Conservation (phyloP, 495 filamentous ascomycete genomes). For the Aspergillus baeticus region DNA sequence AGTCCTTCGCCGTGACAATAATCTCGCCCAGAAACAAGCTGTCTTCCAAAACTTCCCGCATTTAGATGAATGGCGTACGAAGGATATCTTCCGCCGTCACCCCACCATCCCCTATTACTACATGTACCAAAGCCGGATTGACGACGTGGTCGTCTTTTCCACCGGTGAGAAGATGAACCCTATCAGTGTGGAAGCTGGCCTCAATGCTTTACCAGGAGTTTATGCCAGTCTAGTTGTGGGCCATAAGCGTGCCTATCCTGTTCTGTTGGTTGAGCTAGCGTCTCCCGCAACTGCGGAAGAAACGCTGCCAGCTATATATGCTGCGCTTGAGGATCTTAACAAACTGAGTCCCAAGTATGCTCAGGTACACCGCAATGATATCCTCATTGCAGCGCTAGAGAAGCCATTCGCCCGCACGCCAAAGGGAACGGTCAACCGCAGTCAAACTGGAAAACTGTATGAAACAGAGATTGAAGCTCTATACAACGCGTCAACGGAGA, state of each 20-base stretch:
- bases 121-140: conserved; percentile 50
- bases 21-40: conserved; percentile 4
- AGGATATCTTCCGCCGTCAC: conserved; percentile 54
- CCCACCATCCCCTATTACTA: conserved; percentile 44
- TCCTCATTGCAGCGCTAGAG: conserved; percentile 36
- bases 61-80: conserved; percentile 48
- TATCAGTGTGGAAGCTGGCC: conserved; percentile 44
- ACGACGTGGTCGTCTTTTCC: conserved; percentile 60
- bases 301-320: conserved; percentile 40
- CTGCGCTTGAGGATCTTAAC: conserved; percentile 48
- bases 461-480: conserved; percentile 51
- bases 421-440: conserved; percentile 57
- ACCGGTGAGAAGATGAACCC: conserved; percentile 64
- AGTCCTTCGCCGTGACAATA: conserved; percentile 8
- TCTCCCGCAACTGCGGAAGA: neutral
- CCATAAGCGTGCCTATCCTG: conserved; percentile 37
- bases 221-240: conserved; percentile 53
- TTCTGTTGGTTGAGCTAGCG: conserved; percentile 47
- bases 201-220: conserved; percentile 44
- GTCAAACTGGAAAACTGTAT: conserved; percentile 47
- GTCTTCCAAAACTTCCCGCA: conserved; percentile 52
- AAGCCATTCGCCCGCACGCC: conserved; percentile 52
- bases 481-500: conserved; percentile 25
- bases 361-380: conserved; percentile 27
- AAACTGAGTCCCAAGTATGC: conserved; percentile 35